Base-by-base conservation (phyloP, 768 basidiomycete genomes). In the Suillus luteus region DNA sequence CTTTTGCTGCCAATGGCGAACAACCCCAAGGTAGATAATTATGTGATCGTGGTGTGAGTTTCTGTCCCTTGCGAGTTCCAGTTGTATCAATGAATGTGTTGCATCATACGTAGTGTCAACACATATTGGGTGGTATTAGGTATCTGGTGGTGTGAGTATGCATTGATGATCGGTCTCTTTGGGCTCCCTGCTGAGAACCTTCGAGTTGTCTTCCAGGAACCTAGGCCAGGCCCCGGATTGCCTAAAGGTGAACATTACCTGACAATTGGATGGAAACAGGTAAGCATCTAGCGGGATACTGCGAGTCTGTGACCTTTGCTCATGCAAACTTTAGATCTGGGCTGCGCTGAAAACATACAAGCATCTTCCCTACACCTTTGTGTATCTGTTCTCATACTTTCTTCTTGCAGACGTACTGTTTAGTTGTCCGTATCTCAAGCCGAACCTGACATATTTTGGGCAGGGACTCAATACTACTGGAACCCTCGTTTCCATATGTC, bases 181-280 rank as follows among this genome's bases (percentile, higher is more conserved):
- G 43, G 43, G 60, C 37, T 55, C 49, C 31, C 17, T 19, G 59
- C 12, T 40, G 37, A 41, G 64, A 52, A 61, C 27, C 3, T 17
- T 55, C 0, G 61, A 93, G 92, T 95, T 68, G 83, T 94, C 57
- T 94, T 86, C 73, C 93, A 95, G 72, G 84, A 91, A 70, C 90
- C 88, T 22, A 86, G 93, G 9, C 88, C 90, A 2, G 93, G 93
- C 0, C 91, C 92, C 59, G 75, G 86, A 12, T 77, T 95, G 37
- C 93, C 93, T 0, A 88, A 88, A 66, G 88, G 88, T 59, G 86
- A 93, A 66, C 82, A 75, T 64, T 95, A 94, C 69, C 64, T 94
- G 35, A 92, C 91, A 0, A 84, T 95, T 54, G 93, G 93, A 52
- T 94, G 90, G 89, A 93, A 91, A 71, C 92, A 93, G 80, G 90